These are phyloP conservation scores for Malus hybrid DNA, from an alignment of 331 rosid genomes.

Conservation along the genomic window DNA sequence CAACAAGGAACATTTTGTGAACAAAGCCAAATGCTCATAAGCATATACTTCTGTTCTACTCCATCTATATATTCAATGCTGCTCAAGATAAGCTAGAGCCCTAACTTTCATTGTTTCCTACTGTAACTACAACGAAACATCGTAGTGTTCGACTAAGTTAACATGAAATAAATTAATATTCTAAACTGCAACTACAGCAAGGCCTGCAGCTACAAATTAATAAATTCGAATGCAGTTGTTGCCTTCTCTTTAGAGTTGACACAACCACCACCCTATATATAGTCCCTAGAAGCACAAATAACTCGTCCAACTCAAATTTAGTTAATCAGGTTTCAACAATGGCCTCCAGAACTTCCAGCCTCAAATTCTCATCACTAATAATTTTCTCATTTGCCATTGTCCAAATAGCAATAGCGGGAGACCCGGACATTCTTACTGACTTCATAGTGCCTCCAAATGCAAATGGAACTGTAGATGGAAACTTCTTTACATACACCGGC, in stretches of 20 bases:
- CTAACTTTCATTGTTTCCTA: background rate
- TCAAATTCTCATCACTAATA: background rate
- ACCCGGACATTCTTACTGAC: slow-evolving; percentile 22
- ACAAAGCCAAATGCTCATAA: background rate
- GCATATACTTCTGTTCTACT: background rate
- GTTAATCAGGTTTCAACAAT: background rate
- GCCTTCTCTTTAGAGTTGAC: background rate
- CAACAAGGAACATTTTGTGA: no score
- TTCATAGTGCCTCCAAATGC: background rate
- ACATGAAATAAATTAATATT: no score
- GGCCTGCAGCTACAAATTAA: background rate
- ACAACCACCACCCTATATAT: no score
- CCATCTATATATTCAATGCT: background rate
- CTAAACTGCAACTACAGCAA: no score
- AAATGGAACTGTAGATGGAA: slow-evolving; percentile 9
- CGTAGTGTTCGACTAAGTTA: background rate
- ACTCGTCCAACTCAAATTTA: background rate
- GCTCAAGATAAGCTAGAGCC: background rate
- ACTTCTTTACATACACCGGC: slow-evolving; percentile 51
- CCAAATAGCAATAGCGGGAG: slow-evolving; percentile 6
- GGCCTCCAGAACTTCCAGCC: background rate
- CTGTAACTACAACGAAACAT: background rate
- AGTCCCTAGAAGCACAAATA: background rate
- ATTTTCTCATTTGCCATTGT: background rate
- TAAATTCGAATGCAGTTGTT: background rate